Percentiles rank a stretch among this genome's conserved stretches.
phyloP scores from a whole-genome alignment of 345 rosid species.

The Kandelia obovata region DNA sequence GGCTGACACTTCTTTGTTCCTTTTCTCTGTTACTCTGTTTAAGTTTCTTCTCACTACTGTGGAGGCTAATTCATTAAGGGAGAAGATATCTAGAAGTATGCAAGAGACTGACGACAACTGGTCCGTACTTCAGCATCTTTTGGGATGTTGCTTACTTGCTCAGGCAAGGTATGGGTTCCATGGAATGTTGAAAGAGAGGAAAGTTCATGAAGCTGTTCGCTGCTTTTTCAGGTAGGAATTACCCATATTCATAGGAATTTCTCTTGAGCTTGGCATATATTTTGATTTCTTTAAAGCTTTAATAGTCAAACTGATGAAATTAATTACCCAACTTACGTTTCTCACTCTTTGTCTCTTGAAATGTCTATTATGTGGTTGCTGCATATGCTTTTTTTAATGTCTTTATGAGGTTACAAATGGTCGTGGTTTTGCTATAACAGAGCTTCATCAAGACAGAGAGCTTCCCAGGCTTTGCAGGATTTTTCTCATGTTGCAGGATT shows the following conservation, averaged over 20 bases:
- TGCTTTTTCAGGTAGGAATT: slow-evolving; percentile 76
- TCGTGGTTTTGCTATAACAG: slow-evolving; percentile 29
- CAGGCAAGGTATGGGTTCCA: slow-evolving; percentile 63
- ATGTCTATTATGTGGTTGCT: too few species aligned
- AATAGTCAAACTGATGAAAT: too few species aligned
- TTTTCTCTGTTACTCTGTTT: slow-evolving; percentile 6
- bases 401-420: not conserved
- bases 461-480: slow-evolving; percentile 68
- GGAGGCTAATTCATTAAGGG: slow-evolving; percentile 65
- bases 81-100: slow-evolving; percentile 60
- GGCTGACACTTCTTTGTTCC: slow-evolving; percentile 16
- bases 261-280: not conserved
- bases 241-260: not conserved
- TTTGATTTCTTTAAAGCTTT: too few species aligned
- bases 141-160: slow-evolving; percentile 85
- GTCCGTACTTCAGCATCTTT: slow-evolving; percentile 86
- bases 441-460: slow-evolving; percentile 88
- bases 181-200: slow-evolving; percentile 58
- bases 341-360: too few species aligned
- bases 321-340: too few species aligned
- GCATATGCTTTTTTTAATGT: too few species aligned
- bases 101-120: slow-evolving; percentile 73
- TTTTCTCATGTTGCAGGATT: slow-evolving; percentile 68
- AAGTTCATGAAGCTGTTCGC: slow-evolving; percentile 74
- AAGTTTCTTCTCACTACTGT: slow-evolving; percentile 61